A percentile compares a stretch with the other conserved stretches of the same genome.
phyloP scores from a whole-genome alignment of 2,329 filamentous ascomycete genomes.

The Trichophaea hybrida region DNA sequence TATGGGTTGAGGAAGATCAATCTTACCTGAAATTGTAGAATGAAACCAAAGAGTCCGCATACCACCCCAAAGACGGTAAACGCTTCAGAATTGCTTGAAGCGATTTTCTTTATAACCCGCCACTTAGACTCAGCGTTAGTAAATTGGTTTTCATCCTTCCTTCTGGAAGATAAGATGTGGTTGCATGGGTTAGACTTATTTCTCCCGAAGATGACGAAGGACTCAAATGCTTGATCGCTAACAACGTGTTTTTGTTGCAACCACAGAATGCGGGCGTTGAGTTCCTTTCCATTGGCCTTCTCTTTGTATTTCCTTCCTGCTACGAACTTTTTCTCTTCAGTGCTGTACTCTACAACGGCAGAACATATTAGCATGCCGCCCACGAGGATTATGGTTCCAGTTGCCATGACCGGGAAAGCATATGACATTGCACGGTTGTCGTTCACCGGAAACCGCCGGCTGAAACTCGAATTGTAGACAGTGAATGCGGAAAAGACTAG shows the following conservation, averaged over 20 bases:
- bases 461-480: neutral
- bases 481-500: slow-evolving; percentile 12
- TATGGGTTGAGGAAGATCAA: no score
- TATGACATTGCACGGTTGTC: slow-evolving; percentile 14
- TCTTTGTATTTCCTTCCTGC: neutral
- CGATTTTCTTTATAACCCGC: neutral
- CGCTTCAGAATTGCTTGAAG: neutral
- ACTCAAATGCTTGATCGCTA: slow-evolving; percentile 24
- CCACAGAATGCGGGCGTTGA: slow-evolving; percentile 16
- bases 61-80: slow-evolving; percentile 7
- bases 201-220: slow-evolving; percentile 24
- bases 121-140: neutral
- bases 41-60: slow-evolving; percentile 15
- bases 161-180: slow-evolving; percentile 9
- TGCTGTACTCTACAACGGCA: neutral
- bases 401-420: slow-evolving; percentile 24
- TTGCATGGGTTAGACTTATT: neutral
- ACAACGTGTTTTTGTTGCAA: slow-evolving; percentile 21
- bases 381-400: neutral
- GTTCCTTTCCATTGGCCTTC: no score
- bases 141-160: neutral
- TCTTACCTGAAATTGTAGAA: slow-evolving; percentile 16
- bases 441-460: neutral
- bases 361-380: slow-evolving; percentile 3
- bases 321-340: neutral